phyloP scores from a whole-genome alignment of 2,329 filamentous ascomycete species.

The Dactylellina haptotyla region DNA sequence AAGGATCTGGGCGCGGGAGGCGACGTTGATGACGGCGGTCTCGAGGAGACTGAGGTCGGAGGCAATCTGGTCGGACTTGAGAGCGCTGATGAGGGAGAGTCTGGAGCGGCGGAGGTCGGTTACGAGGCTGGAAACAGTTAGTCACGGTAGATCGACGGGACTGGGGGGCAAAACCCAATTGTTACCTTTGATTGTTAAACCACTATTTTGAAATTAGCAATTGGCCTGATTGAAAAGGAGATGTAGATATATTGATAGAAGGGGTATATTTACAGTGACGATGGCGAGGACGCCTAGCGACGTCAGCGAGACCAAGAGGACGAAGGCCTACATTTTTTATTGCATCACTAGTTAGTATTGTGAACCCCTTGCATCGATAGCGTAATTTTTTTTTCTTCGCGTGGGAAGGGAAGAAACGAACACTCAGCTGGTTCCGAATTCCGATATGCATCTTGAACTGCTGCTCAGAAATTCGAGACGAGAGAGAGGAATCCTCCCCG shows the following conservation, averaged over 20 bases:
- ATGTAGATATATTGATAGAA: neutral
- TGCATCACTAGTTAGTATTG: neutral
- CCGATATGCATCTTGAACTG: constrained; percentile 42
- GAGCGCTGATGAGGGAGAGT: constrained; percentile 36
- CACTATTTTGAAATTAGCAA: constrained; percentile 22
- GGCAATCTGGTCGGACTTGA: constrained; percentile 48
- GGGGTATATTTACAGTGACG: constrained; percentile 39
- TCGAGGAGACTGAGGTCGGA: constrained; percentile 44
- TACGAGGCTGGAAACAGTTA: constrained; percentile 40
- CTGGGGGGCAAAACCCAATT: neutral
- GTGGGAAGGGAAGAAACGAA: constrained; percentile 12
- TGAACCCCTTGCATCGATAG: no score
- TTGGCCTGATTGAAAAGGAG: neutral
- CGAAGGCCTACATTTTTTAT: constrained; percentile 31
- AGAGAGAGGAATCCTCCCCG: neutral
- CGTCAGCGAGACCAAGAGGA: constrained; percentile 51
- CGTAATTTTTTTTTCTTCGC: no score
- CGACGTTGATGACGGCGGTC: constrained; percentile 27
- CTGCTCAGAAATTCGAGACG: no score
- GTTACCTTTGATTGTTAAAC: constrained; percentile 53
- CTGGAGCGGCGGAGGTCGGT: constrained; percentile 45
- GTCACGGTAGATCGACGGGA: neutral
- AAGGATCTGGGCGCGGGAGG: constrained; percentile 42
- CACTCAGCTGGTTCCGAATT: constrained; percentile 52
- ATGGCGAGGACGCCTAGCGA: constrained; percentile 50